Evolutionary conservation across 2,329 filamentous ascomycete species (phyloP), one percentile per base, ranked within the genome.

Genomic region (Calonectria pseudoturangicola): DNA sequence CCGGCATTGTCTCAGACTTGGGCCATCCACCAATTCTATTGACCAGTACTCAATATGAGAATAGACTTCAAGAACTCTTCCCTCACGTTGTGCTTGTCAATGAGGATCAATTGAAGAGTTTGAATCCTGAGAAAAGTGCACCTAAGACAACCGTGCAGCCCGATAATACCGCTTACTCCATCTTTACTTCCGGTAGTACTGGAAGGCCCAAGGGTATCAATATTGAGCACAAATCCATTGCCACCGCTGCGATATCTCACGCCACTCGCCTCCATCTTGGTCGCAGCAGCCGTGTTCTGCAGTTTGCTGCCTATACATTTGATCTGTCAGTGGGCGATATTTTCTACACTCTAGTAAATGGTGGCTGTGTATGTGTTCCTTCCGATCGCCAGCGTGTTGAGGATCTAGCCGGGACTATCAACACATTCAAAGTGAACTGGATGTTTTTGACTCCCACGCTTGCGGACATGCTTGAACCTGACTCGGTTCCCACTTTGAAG

Each of bases 151-250:
- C 2, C 9, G 33, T 41, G 15, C 54, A 41, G n/a, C 54, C 54
- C 25, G 54, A 60, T 13, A 60, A 60, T 21, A 60, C 54, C 16
- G 54, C 54, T 7, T 60, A 60, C 33, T 60, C 54, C 21, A 60
- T 60, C 36, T 60, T 60, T 21, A 60, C 54, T 7, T 60, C 54
- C 10, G 54, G 54, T 4, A 60, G 54, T 27, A 60, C 54, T 1
- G 54, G 54, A 60, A 60, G 54, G n/a, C 54, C 54, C n/a, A 60
- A 60, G 54, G 54, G 54, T 41, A 60, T 60, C 36, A 60, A 60
- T 18, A 41, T 60, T 41, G 54, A 60, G 33, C 54, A 60, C 21
- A 33, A 60, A 21, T 60, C 54, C 28, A 60, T 60, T 13, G 33
- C 54, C 21, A 60, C 54, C 3, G 54, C 54, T 28, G 54, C 54